Conservation (phyloP, 1,284 basidiomycete genomes). For the Ustilago nuda region DNA sequence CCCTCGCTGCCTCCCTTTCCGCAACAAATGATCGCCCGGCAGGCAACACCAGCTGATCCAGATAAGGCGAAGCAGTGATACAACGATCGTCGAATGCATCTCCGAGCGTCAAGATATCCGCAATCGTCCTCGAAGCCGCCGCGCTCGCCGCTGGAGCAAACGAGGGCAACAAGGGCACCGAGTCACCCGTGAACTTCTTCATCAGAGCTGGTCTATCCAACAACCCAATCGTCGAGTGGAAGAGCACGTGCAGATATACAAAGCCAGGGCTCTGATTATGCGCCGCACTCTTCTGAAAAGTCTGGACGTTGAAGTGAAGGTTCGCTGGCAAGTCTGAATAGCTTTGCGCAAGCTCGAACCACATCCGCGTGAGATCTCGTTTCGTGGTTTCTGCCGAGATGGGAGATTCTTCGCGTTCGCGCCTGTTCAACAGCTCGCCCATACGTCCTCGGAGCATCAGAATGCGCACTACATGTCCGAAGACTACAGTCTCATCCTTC, state of each 20-base stretch:
- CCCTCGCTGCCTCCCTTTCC: constrained; percentile 52
- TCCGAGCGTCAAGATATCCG: constrained; percentile 53
- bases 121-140: constrained; percentile 56
- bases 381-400: constrained; percentile 42
- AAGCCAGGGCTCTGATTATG: constrained; percentile 56
- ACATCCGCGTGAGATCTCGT: constrained; percentile 49
- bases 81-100: constrained; percentile 52
- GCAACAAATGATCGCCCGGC: constrained; percentile 55
- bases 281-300: constrained; percentile 54
- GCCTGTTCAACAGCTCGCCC: constrained; percentile 57
- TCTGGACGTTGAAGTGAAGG: constrained; percentile 60
- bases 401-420: constrained; percentile 42
- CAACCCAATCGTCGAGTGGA: constrained; percentile 61
- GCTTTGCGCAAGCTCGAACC: constrained; percentile 58
- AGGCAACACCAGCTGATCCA: constrained; percentile 60
- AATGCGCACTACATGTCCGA: constrained; percentile 54
- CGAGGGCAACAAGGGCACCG: constrained; percentile 38
- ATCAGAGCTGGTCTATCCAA: constrained; percentile 56
- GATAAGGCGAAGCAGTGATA: constrained; percentile 52
- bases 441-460: constrained; percentile 56
- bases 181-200: constrained; percentile 49
- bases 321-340: constrained; percentile 49
- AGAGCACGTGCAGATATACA: constrained; percentile 58
- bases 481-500: constrained; percentile 51
- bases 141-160: constrained; percentile 51